Evolutionary conservation across 495 filamentous ascomycete species (phyloP), one percentile per base, ranked within the genome.

Genomic region (Aspergillus incahuasiensis): DNA sequence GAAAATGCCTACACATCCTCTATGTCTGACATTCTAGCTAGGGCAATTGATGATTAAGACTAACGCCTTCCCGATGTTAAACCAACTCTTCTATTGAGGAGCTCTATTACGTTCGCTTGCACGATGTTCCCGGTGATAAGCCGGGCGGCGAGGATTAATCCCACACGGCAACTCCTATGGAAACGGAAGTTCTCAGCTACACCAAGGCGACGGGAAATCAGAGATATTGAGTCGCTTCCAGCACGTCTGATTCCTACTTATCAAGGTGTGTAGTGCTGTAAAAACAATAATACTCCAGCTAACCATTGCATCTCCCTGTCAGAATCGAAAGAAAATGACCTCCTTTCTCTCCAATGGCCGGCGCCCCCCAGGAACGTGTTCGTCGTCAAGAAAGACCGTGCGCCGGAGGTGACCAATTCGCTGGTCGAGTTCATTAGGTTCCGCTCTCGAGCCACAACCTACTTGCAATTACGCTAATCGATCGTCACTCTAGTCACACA

Each of bases 291-390:
- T 7, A 1, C 39, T 20, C 12, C 13, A 28, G 24, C 46, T 42
- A 16, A 55, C n/a, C 32, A n/a, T 18, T 25, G 25, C 21, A 9
- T 13, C 28, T 2, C n/a, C 18, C 34, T n/a, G 25, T 40, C 53
- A 86, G 83, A 84, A 69, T 81, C 79, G 20, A 66, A 60, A 16
- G 62, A 74, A 22, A 78, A 79, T 58, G 81, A 83, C 52, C 81
- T 98, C 3, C 81, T 96, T 45, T 87, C 86, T 52, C 80, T 98
- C 12, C 83, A 86, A 72, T 98, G 94, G 94, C 89, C 90, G 3
- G 80, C 83, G 32, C 90, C 91, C 21, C 95, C 91, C 1, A 85
- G 89, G 50, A 97, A 97, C 66, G 78, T 98, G 54, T 81, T 98
- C 47, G 74, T 97, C 40, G 86, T 96, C 54, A 91, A 92, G 65